These are phyloP conservation scores for Pyrenula aspistea DNA, from an alignment of 495 filamentous ascomycete species.

Conservation along the genomic window DNA sequence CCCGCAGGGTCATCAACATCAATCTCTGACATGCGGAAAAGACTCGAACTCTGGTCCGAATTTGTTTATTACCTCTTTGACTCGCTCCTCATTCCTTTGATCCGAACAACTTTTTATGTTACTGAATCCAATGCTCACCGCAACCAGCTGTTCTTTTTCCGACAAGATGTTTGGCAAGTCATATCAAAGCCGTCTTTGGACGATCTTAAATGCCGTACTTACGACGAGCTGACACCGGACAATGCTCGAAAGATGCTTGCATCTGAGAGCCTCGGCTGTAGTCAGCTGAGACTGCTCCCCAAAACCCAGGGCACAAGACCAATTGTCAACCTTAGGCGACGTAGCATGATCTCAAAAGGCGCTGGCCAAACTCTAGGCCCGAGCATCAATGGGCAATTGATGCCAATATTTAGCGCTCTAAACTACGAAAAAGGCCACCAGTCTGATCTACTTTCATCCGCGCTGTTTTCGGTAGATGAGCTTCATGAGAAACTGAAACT, in stretches of 20 bases:
- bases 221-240: slow-evolving; percentile 59
- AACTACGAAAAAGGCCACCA: slow-evolving; percentile 61
- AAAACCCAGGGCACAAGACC: slow-evolving; percentile 62
- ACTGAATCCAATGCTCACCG: slow-evolving; percentile 77
- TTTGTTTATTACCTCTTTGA: slow-evolving; percentile 90
- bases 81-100: slow-evolving; percentile 76
- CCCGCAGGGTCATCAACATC: slow-evolving; percentile 40
- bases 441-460: slow-evolving; percentile 53
- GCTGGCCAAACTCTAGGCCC: slow-evolving; percentile 43
- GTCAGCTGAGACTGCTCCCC: slow-evolving; percentile 69
- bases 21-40: slow-evolving; percentile 61
- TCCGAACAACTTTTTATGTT: slow-evolving; percentile 82
- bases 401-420: slow-evolving; percentile 64
- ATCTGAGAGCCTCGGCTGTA: slow-evolving; percentile 55
- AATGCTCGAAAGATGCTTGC: slow-evolving; percentile 46
- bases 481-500: slow-evolving; percentile 62
- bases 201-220: slow-evolving; percentile 58
- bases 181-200: slow-evolving; percentile 62
- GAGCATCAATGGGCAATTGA: slow-evolving; percentile 73
- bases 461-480: slow-evolving; percentile 71
- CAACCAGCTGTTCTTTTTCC: slow-evolving; percentile 83
- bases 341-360: slow-evolving; percentile 36
- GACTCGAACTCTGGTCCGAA: slow-evolving; percentile 67
- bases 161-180: slow-evolving; percentile 80
- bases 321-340: slow-evolving; percentile 73